These are phyloP conservation scores for Suhomyces wounanorum DNA, from an alignment of 1,139 yeast species.

Conservation along the genomic window DNA sequence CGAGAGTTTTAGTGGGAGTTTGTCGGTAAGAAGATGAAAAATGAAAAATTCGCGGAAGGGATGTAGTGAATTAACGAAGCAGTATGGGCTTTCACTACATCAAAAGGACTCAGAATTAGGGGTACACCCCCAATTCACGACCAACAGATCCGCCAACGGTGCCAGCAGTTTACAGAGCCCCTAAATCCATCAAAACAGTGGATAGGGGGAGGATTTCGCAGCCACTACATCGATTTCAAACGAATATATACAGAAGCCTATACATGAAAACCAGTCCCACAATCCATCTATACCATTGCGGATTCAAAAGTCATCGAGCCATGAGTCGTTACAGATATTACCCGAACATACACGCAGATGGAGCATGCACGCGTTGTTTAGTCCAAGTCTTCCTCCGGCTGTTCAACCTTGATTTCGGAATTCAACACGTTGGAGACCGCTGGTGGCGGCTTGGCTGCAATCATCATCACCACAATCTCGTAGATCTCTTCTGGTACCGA, in stretches of 20 bases:
- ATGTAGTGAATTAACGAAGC: no score
- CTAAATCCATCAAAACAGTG: no score
- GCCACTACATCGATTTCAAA: neutral
- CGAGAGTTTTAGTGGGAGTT: no score
- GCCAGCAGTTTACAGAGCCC: no score
- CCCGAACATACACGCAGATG: neutral
- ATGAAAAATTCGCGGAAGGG: no score
- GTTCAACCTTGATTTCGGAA: slow-evolving; percentile 18
- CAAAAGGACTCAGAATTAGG: no score
- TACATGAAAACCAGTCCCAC: slow-evolving; percentile 5
- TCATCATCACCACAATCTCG: slow-evolving; percentile 82
- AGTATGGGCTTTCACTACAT: no score
- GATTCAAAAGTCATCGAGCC: slow-evolving; percentile 10
- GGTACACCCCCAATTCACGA: no score
- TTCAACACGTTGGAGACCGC: slow-evolving; percentile 72
- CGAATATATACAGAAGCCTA: slow-evolving; percentile 11
- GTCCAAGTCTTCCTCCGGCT: slow-evolving; percentile 45
- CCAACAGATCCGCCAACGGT: no score
- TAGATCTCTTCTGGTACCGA: slow-evolving; percentile 80
- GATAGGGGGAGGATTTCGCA: neutral
- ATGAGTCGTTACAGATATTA: slow-evolving; percentile 3
- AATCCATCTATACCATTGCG: slow-evolving; percentile 11
- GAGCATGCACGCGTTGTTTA: slow-evolving; percentile 16
- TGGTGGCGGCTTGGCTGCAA: slow-evolving; percentile 86
- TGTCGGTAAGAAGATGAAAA: no score